Percentiles rank a stretch among this genome's conserved stretches.
Evolutionary conservation across 768 basidiomycete species (phyloP).

Genomic region (Rubroboletus pulcherrimus): DNA sequence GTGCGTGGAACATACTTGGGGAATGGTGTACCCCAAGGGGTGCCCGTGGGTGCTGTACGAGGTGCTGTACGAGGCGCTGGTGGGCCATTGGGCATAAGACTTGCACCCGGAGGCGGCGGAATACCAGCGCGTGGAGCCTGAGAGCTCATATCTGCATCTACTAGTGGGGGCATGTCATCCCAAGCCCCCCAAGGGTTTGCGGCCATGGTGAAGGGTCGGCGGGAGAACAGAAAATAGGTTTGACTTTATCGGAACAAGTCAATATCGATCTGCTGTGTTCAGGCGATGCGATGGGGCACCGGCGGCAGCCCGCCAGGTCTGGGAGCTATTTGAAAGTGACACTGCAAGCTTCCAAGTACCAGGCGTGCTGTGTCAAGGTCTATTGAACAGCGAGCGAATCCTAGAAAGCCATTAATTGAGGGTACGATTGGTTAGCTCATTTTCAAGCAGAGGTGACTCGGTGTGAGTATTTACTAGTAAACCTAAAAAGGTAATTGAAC

Average conservation of each 20-base stretch:
- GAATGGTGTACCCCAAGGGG: slow-evolving; percentile 17
- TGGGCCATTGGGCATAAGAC: slow-evolving; percentile 4
- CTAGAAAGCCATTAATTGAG: not conserved
- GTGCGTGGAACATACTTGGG: slow-evolving; percentile 9
- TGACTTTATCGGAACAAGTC: slow-evolving; percentile 17
- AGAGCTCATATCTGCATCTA: slow-evolving; percentile 14
- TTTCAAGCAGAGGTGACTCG: not conserved
- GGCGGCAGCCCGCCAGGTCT: not conserved
- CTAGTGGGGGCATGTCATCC: slow-evolving; percentile 28
- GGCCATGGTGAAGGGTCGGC: slow-evolving; percentile 12
- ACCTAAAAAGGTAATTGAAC: slow-evolving; percentile 8
- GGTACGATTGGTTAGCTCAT: too few species aligned
- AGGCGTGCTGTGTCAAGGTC: not conserved
- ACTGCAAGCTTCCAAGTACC: not conserved
- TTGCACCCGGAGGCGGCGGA: slow-evolving; percentile 25
- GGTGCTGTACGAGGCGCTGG: slow-evolving; percentile 12
- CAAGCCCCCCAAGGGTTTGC: slow-evolving; percentile 8
- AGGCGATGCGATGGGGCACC: slow-evolving; percentile 8
- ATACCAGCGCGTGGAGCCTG: slow-evolving; percentile 8
- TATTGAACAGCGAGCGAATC: too few species aligned
- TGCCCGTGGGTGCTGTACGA: too few species aligned
- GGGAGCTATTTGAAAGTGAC: not conserved
- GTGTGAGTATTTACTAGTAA: slow-evolving; percentile 1
- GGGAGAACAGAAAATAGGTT: not conserved
- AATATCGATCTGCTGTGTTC: slow-evolving; percentile 19